Evolutionary conservation across 2,329 filamentous ascomycete genomes (phyloP).

Genomic region (Emydomyces testavorans): DNA sequence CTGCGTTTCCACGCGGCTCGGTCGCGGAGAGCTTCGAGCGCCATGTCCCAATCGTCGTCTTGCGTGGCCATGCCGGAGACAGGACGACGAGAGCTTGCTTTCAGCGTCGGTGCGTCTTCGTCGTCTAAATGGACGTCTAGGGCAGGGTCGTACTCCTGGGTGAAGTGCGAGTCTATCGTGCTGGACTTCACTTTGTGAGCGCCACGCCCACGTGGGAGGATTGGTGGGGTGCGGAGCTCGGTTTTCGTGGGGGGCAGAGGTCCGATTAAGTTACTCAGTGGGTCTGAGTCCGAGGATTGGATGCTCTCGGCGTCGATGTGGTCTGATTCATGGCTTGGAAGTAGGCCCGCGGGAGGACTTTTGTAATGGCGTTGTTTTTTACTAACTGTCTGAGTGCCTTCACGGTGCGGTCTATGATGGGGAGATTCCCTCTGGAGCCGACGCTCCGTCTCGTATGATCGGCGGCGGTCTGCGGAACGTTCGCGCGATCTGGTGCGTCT

Average conservation of each 20-base stretch:
- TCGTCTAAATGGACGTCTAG: constrained; percentile 30
- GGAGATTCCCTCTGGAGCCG: neutral
- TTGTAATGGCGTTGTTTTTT: neutral
- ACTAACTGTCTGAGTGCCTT: neutral
- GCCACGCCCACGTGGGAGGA: constrained; percentile 59
- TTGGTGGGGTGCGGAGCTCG: constrained; percentile 30
- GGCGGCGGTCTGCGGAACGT: neutral
- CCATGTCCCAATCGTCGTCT: constrained; percentile 65
- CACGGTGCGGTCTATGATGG: neutral
- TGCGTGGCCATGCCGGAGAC: constrained; percentile 33
- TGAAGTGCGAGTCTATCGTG: constrained; percentile 72
- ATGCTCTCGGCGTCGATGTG: constrained; percentile 2
- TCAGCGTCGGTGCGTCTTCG: constrained; percentile 47
- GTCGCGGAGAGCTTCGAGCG: constrained; percentile 65
- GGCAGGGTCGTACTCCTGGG: constrained; percentile 49
- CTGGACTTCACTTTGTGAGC: constrained; percentile 46
- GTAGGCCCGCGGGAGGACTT: neutral
- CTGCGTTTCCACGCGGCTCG: constrained; percentile 65
- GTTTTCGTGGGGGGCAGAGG: constrained; percentile 46
- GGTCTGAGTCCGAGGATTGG: constrained; percentile 47
- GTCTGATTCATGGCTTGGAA: constrained; percentile 2
- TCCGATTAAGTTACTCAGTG: constrained; percentile 64
- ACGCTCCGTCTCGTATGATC: neutral
- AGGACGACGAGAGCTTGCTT: constrained; percentile 29
- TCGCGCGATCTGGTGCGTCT: neutral